phyloP scores from a whole-genome alignment of 768 basidiomycete genomes.

The Phanerochaete carnosa region DNA sequence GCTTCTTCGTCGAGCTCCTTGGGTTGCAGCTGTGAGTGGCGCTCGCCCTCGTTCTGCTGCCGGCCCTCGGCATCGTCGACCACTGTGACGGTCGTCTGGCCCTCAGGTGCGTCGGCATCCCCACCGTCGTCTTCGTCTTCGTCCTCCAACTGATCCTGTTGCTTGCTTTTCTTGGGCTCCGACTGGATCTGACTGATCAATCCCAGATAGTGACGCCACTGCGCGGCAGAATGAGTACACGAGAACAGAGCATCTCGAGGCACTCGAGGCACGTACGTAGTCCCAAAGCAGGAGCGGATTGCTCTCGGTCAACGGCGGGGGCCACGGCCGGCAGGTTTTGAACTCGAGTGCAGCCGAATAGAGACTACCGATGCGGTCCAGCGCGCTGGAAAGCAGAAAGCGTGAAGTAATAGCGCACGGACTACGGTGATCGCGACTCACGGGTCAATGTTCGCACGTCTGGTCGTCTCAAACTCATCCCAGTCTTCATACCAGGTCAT shows the following conservation, averaged over 20 bases:
- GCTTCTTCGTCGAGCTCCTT: constrained; percentile 9
- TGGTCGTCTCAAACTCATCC: constrained; percentile 55
- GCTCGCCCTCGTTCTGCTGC: not conserved
- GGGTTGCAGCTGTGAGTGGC: not conserved
- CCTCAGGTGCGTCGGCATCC: constrained; percentile 36
- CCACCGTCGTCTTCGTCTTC: constrained; percentile 27
- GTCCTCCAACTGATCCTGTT: not conserved
- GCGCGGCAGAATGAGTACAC: constrained; percentile 1
- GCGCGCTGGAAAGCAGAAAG: constrained; percentile 31
- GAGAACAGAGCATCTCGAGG: not conserved
- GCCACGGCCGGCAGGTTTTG: constrained; percentile 37
- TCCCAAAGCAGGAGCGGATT: constrained; percentile 53
- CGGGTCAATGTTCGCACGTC: constrained; percentile 45
- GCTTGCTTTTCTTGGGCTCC: constrained; percentile 13
- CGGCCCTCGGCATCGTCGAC: constrained; percentile 2
- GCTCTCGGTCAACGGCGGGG: constrained; percentile 23
- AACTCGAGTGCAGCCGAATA: constrained; percentile 61
- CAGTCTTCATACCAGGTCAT: constrained; percentile 69
- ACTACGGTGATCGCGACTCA: constrained; percentile 29
- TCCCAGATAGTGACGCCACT: constrained; percentile 65
- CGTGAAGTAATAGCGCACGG: not conserved
- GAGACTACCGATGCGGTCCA: constrained; percentile 50
- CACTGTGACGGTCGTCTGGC: constrained; percentile 7
- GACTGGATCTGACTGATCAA: constrained; percentile 31
- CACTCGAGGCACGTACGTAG: constrained; percentile 41